Percentiles rank a stretch among this genome's conserved stretches.
Conservation (phyloP, 164 flowering plant genomes). For the Aristolochia fimbriata region DNA sequence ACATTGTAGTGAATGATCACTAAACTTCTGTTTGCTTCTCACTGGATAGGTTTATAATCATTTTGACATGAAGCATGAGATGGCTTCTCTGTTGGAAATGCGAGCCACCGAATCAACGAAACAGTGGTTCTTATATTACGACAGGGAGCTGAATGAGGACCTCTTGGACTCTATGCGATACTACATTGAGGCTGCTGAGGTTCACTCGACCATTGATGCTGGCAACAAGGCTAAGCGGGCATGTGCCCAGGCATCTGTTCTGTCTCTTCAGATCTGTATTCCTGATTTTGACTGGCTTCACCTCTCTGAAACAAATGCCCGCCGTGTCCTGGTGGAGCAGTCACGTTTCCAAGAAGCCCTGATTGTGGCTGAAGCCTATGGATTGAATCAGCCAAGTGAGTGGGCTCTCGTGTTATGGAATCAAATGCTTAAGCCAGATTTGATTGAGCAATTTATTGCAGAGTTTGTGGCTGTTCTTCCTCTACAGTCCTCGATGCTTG, state of each 20-base stretch:
- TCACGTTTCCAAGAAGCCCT: slow-evolving; percentile 95
- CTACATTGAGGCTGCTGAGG: slow-evolving; percentile 88
- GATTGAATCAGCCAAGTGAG: slow-evolving; percentile 85
- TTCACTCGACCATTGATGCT: slow-evolving; percentile 80
- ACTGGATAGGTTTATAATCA: slow-evolving; percentile 77
- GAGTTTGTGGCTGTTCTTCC: slow-evolving; percentile 96
- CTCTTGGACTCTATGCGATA: slow-evolving; percentile 87
- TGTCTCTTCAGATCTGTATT: slow-evolving; percentile 94
- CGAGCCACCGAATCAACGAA: slow-evolving; percentile 58
- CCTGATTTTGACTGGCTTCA: slow-evolving; percentile 84
- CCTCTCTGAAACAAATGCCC: slow-evolving; percentile 82
- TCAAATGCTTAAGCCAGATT: slow-evolving; percentile 94
- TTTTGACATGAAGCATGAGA: slow-evolving; percentile 96
- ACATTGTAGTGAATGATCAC: too few species aligned
- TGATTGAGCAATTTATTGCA: slow-evolving; percentile 73
- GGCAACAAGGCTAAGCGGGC: slow-evolving; percentile 77
- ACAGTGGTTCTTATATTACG: slow-evolving; percentile 56
- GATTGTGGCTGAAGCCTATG: slow-evolving; percentile 91
- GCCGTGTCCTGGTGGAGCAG: slow-evolving; percentile 89
- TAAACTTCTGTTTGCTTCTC: slow-evolving; percentile 6
- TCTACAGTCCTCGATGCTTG: slow-evolving; percentile 74
- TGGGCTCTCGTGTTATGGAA: slow-evolving; percentile 97
- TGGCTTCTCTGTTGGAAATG: slow-evolving; percentile 78
- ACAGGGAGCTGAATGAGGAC: slow-evolving; percentile 87
- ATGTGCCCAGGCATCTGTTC: slow-evolving; percentile 90